phyloP scores from a whole-genome alignment of 306 rosid genomes.

The Abrus precatorius region DNA sequence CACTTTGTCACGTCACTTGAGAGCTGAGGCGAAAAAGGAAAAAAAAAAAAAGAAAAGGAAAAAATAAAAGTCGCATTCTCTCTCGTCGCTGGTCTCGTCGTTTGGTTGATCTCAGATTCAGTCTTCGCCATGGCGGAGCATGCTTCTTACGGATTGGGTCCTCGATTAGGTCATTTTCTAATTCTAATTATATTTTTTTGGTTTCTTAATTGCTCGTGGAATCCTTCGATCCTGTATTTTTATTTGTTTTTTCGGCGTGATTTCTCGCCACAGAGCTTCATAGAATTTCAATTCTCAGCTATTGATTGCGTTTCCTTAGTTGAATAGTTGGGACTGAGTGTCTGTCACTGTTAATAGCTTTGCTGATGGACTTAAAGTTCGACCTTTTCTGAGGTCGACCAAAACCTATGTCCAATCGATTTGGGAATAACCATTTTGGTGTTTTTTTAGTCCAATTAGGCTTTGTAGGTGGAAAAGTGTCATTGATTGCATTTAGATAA shows the following conservation, averaged over 20 bases:
- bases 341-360: constrained; percentile 23
- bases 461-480: constrained; percentile 7
- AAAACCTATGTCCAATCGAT: constrained; percentile 21
- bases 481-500: not conserved
- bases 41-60: not conserved
- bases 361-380: constrained; percentile 14
- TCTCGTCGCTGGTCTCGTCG: constrained; percentile 33
- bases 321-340: constrained; percentile 41
- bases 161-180: constrained; percentile 77
- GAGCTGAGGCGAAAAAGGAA: not conserved
- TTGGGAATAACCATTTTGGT: constrained; percentile 24
- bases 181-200: not conserved
- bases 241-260: not conserved
- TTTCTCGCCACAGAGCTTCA: constrained; percentile 8
- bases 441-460: constrained; percentile 20
- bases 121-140: constrained; percentile 75
- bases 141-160: constrained; percentile 69
- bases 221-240: constrained; percentile 36
- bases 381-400: constrained; percentile 16
- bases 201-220: not conserved
- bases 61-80: not conserved
- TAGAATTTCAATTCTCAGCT: constrained; percentile 5
- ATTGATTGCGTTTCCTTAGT: constrained; percentile 24
- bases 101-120: constrained; percentile 57
- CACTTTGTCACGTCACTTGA: constrained; percentile 55